phyloP scores from a whole-genome alignment of 169 alveolate species.

The Fabrea salina region DNA sequence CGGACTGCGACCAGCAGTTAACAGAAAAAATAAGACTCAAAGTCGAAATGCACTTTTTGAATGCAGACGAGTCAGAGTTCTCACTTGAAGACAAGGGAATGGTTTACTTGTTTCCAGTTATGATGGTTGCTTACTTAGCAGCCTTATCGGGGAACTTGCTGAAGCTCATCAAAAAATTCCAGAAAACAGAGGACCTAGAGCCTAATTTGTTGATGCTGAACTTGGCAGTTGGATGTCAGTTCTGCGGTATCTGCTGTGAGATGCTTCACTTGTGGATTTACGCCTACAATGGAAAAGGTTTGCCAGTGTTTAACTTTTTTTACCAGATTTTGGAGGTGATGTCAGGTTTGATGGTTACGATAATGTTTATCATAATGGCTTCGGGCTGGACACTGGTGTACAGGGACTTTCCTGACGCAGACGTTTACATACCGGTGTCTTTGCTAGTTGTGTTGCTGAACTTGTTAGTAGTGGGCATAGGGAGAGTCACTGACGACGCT shows the following conservation, averaged over 20 bases:
- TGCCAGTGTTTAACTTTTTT: not conserved
- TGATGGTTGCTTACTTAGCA: not conserved
- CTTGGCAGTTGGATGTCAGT: not conserved
- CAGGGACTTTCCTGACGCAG: constrained; percentile 30
- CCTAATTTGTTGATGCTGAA: not conserved
- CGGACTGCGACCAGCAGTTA: not conserved
- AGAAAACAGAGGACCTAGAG: constrained; percentile 7
- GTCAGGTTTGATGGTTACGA: not conserved
- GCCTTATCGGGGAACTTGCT: constrained; percentile 2
- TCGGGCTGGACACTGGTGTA: constrained; percentile 29
- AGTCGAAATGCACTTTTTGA: not conserved
- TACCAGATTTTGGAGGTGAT: not conserved
- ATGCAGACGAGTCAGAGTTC: not conserved
- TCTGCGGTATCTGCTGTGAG: not conserved
- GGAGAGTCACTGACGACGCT: constrained; percentile 27
- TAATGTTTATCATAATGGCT: constrained; percentile 22
- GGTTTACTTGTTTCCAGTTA: not conserved
- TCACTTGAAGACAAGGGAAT: constrained; percentile 24
- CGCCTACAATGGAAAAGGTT: constrained; percentile 29
- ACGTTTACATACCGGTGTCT: constrained; percentile 2
- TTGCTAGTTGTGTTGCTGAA: not conserved
- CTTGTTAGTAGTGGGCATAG: constrained; percentile 15
- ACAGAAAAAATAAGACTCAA: not conserved
- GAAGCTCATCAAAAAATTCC: not conserved
- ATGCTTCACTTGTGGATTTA: not conserved